Evolutionary conservation across 352 stramenopile genomes (phyloP), one percentile per base, ranked within the genome.

Genomic region (Discostella stelligera): DNA sequence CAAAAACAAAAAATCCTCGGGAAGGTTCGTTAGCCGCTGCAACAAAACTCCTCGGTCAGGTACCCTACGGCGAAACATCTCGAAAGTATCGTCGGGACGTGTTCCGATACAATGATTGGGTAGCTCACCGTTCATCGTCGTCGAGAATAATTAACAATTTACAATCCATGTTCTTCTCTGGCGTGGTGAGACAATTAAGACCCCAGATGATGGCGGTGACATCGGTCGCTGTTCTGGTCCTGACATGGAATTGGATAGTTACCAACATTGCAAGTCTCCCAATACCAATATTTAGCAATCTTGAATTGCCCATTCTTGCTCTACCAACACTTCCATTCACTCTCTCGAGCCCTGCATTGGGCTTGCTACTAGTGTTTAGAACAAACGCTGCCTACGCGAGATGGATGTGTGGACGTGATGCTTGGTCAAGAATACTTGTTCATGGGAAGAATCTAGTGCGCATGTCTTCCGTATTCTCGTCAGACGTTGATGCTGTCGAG

Each of bases 341-440:
- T 18, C 59, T 89, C 13, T 70, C 69, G 0, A 65, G 32, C 61
- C 66, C 81, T 10, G 48, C 82, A 4, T 56, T 92, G 11, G 84
- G 83, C 27, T 64, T 91, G 49, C 56, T 92, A 6, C 53, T 91
- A 2, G 70, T 84, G 7, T 91, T 91, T 72, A 74, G 84, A 13
- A 91, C 86, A 16, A 92, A 91, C 66, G 62, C 77, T 18, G 65
- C 73, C 5, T 92, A 91, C 72, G 32, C 16, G n/a, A 58, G 84
- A 64, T 92, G 85, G 83, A 75, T 79, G 37, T 73, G 84, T 64
- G 80, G 64, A 32, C 71, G 86, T 14, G 66, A 66, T 25, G 53
- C 77, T 30, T 92, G 87, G 87, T 70, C 66, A 0, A 62, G 37
- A 27, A 77, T 89, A 23, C 79, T 83, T 44, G 66, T 62, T 21